phyloP scores from a whole-genome alignment of 2,329 filamentous ascomycete genomes.

The Fusarium verrucosum region DNA sequence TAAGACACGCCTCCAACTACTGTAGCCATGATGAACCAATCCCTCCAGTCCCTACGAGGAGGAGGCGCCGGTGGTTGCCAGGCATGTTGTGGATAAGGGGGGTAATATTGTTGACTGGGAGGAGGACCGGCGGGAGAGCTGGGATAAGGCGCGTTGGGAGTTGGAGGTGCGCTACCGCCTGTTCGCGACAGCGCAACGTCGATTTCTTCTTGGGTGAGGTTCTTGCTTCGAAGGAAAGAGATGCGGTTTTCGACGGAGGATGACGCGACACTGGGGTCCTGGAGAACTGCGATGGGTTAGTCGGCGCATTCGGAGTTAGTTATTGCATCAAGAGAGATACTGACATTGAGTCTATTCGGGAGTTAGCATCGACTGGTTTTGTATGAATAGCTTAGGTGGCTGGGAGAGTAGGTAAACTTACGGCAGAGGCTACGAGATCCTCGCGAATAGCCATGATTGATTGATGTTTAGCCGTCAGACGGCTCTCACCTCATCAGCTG shows the following conservation, averaged over 20 bases:
- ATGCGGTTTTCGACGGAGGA: slow-evolving; percentile 94
- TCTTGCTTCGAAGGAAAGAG: slow-evolving; percentile 94
- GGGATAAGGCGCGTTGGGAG: slow-evolving; percentile 53
- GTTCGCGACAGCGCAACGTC: slow-evolving; percentile 82
- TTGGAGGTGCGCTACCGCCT: slow-evolving; percentile 64
- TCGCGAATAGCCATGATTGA: slow-evolving; percentile 88
- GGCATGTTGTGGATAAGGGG: slow-evolving; percentile 61
- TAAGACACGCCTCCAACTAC: slow-evolving; percentile 90
- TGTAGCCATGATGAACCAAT: slow-evolving; percentile 99
- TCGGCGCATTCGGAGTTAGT: background rate
- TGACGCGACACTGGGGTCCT: slow-evolving; percentile 89
- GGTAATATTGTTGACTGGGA: slow-evolving; percentile 58
- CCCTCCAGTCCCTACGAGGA: slow-evolving; percentile 91
- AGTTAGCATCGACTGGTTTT: slow-evolving; percentile 32
- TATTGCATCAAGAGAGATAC: slow-evolving; percentile 37
- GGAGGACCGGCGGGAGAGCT: slow-evolving; percentile 56
- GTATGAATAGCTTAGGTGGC: slow-evolving; percentile 1
- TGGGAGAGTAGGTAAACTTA: slow-evolving; percentile 51
- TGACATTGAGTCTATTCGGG: slow-evolving; percentile 54
- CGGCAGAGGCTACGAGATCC: slow-evolving; percentile 87
- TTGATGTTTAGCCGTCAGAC: slow-evolving; percentile 31
- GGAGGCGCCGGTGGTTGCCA: slow-evolving; percentile 69
- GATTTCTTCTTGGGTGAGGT: slow-evolving; percentile 95
- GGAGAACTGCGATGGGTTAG: slow-evolving; percentile 72
- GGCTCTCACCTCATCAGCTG: slow-evolving; percentile 41